A percentile compares a stretch with the other conserved stretches of the same genome.
Conservation (phyloP, 495 filamentous ascomycete species). For the Hyaloscypha finlandica region DNA sequence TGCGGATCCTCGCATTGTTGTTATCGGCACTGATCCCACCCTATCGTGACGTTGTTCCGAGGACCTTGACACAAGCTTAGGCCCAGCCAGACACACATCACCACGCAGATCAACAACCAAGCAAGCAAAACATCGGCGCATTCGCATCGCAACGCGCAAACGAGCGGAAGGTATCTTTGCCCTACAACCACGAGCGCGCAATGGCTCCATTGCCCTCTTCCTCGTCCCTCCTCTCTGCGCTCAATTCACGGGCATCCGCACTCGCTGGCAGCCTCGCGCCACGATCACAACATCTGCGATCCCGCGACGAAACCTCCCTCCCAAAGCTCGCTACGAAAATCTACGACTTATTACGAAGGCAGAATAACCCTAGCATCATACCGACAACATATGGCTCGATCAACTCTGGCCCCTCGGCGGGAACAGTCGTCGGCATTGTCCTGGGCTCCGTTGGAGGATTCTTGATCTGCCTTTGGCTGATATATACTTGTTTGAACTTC, state of each 20-base stretch:
- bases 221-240: not conserved
- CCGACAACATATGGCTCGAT: constrained; percentile 69
- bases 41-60: not conserved
- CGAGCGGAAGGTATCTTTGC: too few species aligned
- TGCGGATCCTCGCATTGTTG: not conserved
- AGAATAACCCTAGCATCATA: constrained; percentile 38
- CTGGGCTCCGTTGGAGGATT: constrained; percentile 84
- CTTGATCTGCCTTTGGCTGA: constrained; percentile 70
- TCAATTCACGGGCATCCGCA: not conserved
- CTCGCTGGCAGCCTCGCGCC: constrained; percentile 12
- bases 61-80: constrained; percentile 5
- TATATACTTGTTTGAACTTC: constrained; percentile 62
- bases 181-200: constrained; percentile 10
- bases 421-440: constrained; percentile 79
- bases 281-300: constrained; percentile 6
- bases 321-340: constrained; percentile 4
- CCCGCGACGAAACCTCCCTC: constrained; percentile 7
- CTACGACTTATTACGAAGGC: constrained; percentile 3
- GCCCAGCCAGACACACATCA: not conserved
- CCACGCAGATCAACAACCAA: not conserved
- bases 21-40: not conserved
- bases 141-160: constrained; percentile 5
- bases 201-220: constrained; percentile 28
- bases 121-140: not conserved
- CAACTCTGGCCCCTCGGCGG: constrained; percentile 60